Evolutionary conservation across 1,284 basidiomycete species (phyloP), one percentile per base, ranked within the genome.

Genomic region (Pascua guehoae): DNA sequence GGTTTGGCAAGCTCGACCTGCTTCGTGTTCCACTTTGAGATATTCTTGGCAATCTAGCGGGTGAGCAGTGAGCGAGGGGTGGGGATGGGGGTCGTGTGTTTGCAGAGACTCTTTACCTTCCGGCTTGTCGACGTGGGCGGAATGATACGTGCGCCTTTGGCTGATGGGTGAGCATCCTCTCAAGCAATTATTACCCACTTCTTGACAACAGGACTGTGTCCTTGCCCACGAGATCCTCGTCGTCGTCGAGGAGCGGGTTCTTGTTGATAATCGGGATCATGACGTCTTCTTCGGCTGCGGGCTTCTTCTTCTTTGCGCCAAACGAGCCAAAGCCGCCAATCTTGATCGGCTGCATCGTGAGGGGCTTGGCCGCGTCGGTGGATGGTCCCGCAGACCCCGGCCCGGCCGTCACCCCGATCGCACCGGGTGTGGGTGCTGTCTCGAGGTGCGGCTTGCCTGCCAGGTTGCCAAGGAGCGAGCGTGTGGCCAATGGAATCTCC

Each of bases 21-120:
- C 15, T 92, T 89, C 78, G 87, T 88, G 72, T 92, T 95, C 92
- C 92, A 96, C 69, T 96, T 95, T 69, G 83, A 86, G 71, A 97
- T 95, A 67, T 94, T 92, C 73, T 84, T 88, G 49, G 83, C 87
- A 47, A 86, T 88, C 91, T 94, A 42, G 41, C 39, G 47, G 39
- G 53, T 57, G 52, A 54, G 48, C 45, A 17, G 39, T 32, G 49
- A 47, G 47, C 37, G 10, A 40, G 37, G 8, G 42, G 12, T 32
- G 5, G 36, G 18, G 14, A 47, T 12, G 44, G 47, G 18, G 16
- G 8, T 40, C 10, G 14, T 11, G 24, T n/a, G n/a, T n/a, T 24
- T 12, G 24, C 12, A 16, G 46, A 45, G 37, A 46, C 43, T 62
- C 66, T 79, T 61, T 71, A 89, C 90, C 86, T 94, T 96, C 81